Percentiles rank a stretch among this genome's conserved stretches.
phyloP scores from a whole-genome alignment of 2,329 filamentous ascomycete genomes.

The Sphaerostilbella broomeana region DNA sequence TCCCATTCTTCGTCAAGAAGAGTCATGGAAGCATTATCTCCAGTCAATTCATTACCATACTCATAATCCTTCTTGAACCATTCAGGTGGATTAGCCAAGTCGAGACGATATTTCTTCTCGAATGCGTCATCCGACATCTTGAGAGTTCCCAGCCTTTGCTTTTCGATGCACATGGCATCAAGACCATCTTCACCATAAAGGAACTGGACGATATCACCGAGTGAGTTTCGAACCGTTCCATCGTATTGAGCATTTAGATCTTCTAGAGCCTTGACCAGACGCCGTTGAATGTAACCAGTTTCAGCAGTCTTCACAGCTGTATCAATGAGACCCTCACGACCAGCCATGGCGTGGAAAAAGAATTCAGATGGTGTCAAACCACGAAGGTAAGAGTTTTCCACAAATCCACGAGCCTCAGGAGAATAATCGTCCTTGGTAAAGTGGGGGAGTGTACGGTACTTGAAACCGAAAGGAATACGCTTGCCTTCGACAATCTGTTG shows the following conservation, averaged over 20 bases:
- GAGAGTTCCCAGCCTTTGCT: constrained; percentile 82
- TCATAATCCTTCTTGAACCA: constrained; percentile 58
- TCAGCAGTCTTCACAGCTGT: constrained; percentile 99
- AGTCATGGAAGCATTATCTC: constrained; percentile 80
- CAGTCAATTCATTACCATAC: constrained; percentile 77
- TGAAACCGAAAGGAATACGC: constrained; percentile 98
- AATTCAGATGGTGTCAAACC: constrained; percentile 93
- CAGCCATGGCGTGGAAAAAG: constrained; percentile 99
- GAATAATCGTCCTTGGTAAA: constrained; percentile 99
- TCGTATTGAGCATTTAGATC: constrained; percentile 98
- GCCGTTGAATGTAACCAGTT: constrained; percentile 97
- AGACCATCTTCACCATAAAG: constrained; percentile 96
- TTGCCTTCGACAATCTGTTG: constrained; percentile 98
- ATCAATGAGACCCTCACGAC: constrained; percentile 98
- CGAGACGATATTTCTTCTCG: constrained; percentile 73
- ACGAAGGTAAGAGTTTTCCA: constrained; percentile 97
- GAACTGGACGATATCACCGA: constrained; percentile 95
- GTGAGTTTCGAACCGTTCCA: constrained; percentile 91
- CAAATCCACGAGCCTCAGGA: constrained; percentile 91
- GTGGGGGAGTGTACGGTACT: constrained; percentile 92
- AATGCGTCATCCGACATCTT: constrained; percentile 73
- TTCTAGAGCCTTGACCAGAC: constrained; percentile 95
- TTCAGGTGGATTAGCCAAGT: constrained; percentile 55
- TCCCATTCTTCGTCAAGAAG: constrained; percentile 88
- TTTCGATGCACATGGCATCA: constrained; percentile 89